Percentiles rank a stretch among this genome's conserved stretches.
These are phyloP conservation scores for Lachnellula cervina DNA, from an alignment of 2,329 filamentous ascomycete species.

Conservation along the genomic window DNA sequence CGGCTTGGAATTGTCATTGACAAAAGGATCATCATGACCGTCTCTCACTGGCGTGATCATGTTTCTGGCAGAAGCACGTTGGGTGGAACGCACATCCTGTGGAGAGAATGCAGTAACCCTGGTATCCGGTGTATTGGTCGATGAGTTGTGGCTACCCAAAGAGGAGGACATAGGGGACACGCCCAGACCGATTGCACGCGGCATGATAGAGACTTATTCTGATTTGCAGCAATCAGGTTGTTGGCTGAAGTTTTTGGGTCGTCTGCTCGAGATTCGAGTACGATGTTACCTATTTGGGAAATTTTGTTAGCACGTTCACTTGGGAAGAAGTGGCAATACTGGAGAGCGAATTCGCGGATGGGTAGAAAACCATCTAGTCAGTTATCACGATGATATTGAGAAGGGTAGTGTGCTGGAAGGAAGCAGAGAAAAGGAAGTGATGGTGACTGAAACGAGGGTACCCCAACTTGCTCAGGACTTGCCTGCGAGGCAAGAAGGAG, in stretches of 20 bases:
- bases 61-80: constrained; percentile 13
- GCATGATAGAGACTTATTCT: background rate
- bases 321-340: too few species aligned
- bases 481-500: too few species aligned
- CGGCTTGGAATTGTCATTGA: constrained; percentile 32
- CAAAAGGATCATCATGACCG: constrained; percentile 45
- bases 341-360: too few species aligned
- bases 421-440: background rate
- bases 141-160: constrained; percentile 49
- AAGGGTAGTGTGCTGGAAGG: background rate
- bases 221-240: too few species aligned
- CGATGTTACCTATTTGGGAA: too few species aligned
- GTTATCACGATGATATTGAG: background rate
- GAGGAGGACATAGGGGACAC: constrained; percentile 37
- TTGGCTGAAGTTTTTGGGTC: too few species aligned
- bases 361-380: background rate
- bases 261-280: too few species aligned
- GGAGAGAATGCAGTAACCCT: constrained; percentile 60
- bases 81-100: constrained; percentile 37
- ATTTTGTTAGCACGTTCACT: too few species aligned
- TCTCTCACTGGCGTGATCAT: constrained; percentile 21
- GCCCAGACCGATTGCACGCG: constrained; percentile 9
- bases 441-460: background rate
- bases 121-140: constrained; percentile 60
- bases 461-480: too few species aligned